Evolutionary conservation across 148 eudicot genomes (phyloP).

Genomic region (Rhododendron mucronatum): DNA sequence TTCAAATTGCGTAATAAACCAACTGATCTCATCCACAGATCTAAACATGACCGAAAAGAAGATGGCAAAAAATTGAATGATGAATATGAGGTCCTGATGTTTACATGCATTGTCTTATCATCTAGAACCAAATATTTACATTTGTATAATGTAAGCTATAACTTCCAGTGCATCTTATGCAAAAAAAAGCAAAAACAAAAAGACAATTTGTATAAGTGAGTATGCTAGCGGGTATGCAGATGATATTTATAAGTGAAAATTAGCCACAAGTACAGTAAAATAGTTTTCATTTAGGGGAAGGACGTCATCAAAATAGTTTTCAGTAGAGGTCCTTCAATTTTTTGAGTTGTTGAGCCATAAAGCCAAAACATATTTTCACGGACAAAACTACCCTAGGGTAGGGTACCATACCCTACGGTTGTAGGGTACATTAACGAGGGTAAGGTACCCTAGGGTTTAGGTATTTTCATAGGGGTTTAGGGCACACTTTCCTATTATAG

Average conservation of each 20-base stretch:
- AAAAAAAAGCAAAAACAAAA: not conserved
- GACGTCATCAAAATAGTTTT: too few relatives aligned
- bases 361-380: too few relatives aligned
- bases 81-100: conserved; percentile 62
- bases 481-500: too few relatives aligned
- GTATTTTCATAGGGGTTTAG: too few relatives aligned
- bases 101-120: conserved; percentile 4
- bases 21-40: not conserved
- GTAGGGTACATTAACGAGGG: too few relatives aligned
- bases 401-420: too few relatives aligned
- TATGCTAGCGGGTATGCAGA: not conserved
- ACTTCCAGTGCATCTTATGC: not conserved
- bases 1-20: not conserved
- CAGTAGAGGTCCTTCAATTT: too few relatives aligned
- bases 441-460: too few relatives aligned
- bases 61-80: conserved; percentile 40
- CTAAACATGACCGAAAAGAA: not conserved
- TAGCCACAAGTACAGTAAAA: too few relatives aligned
- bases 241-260: not conserved
- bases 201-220: not conserved
- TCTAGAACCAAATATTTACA: not conserved
- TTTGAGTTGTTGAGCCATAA: too few relatives aligned
- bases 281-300: too few relatives aligned
- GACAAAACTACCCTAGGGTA: too few relatives aligned
- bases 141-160: not conserved